Base-by-base conservation (phyloP, 306 rosid species). In the Pueraria montana region DNA sequence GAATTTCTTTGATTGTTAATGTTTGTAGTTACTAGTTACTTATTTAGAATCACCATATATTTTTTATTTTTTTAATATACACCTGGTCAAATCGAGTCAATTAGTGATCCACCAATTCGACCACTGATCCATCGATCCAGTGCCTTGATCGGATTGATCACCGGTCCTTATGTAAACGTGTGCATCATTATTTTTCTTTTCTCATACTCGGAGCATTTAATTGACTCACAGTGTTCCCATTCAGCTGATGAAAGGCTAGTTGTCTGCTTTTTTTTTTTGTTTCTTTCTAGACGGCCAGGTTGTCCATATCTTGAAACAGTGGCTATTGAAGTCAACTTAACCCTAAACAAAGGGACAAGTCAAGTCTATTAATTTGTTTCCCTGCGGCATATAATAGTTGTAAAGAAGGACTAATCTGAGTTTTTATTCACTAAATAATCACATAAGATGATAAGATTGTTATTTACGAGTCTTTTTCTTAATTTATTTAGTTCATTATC, bases 391-490 rank as follows among this genome's bases (percentile, higher is more conserved):
- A 0, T 11, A 63, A 63, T 8, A 23, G 17, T 14, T 11, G 17
- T 38, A 3, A 38, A 17, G 8, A 38, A 38, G 27, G 17, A 66
- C 17, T 67, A 67, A 40, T 40, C 72, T 18, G 32, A 27, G 50
- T 67, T 36, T 20, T 67, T 69, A 69, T 69, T 43, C 20, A 20
- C 55, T 42, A 43, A 69, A 11, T 42, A 69, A 42, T 42, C 34
- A 7, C 38, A 43, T 70, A 11, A 63, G 6, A 6, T n/a, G 4
- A 38, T 20, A 34, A 68, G 18, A 68, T 11, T 64, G 27, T 18
- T 66, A 18, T 66, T 32, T 16, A 30, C 4, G 12, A 45, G 23
- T 69, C 56, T 43, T 69, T 69, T 20, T 69, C 17, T 21, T 70
- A 21, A 18, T 69, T 64, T n/a, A 46, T 18, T 21, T 8, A 5